phyloP scores from a whole-genome alignment of 2,329 filamentous ascomycete species.

The Pezizomycotina sp. region DNA sequence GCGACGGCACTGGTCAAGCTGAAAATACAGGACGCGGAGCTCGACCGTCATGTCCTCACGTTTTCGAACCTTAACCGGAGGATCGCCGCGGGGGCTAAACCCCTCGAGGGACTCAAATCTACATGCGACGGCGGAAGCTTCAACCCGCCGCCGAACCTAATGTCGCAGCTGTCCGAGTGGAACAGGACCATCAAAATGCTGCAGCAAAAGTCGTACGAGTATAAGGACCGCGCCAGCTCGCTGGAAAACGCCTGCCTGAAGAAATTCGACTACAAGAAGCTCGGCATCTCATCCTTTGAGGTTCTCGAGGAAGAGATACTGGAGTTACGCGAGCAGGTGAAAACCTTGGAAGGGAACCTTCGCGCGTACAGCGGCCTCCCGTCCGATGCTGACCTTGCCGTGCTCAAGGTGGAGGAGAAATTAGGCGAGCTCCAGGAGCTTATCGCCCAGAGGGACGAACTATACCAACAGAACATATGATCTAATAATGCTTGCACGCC shows the following conservation, averaged over 20 bases:
- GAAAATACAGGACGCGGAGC: constrained; percentile 24
- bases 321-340: constrained; percentile 41
- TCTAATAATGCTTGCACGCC: too few species aligned
- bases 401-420: constrained; percentile 51
- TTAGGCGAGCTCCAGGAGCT: constrained; percentile 46
- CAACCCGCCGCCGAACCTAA: constrained; percentile 41
- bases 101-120: not conserved
- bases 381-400: constrained; percentile 50
- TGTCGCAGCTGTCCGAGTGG: constrained; percentile 56
- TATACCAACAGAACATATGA: too few species aligned
- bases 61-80: constrained; percentile 6
- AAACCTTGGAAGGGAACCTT: constrained; percentile 45
- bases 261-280: constrained; percentile 29
- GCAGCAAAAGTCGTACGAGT: constrained; percentile 49
- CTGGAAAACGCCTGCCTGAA: constrained; percentile 22
- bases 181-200: constrained; percentile 54
- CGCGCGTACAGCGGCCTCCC: constrained; percentile 55
- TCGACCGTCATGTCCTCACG: constrained; percentile 21
- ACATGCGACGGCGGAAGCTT: constrained; percentile 32
- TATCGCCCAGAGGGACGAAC: constrained; percentile 47
- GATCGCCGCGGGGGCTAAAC: constrained; percentile 4
- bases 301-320: constrained; percentile 43
- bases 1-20: constrained; percentile 19
- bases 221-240: constrained; percentile 39
- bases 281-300: constrained; percentile 41